A percentile compares a stretch with the other conserved stretches of the same genome.
Conservation (phyloP, 768 basidiomycete genomes). For the Mycena indigotica region DNA sequence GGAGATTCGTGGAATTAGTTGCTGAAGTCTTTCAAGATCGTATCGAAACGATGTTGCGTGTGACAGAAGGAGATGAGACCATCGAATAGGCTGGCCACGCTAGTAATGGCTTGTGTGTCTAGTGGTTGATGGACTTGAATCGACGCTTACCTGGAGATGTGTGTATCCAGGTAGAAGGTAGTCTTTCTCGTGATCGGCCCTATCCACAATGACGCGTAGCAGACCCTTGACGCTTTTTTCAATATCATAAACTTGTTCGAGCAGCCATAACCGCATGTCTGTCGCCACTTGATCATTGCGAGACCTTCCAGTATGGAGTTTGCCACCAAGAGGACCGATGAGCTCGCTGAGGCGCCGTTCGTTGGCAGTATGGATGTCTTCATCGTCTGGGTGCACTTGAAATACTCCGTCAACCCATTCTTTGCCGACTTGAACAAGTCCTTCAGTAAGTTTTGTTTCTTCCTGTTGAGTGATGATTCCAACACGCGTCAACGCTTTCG, state of each 20-base stretch:
- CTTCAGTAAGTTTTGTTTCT: slow-evolving; percentile 68
- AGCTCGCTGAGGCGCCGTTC: slow-evolving; percentile 92
- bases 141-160: slow-evolving; percentile 78
- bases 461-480: slow-evolving; percentile 84
- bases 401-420: slow-evolving; percentile 92
- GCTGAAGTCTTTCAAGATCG: slow-evolving; percentile 82
- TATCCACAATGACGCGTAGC: slow-evolving; percentile 84
- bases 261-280: slow-evolving; percentile 95
- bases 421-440: slow-evolving; percentile 70
- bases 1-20: slow-evolving; percentile 87
- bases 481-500: slow-evolving; percentile 79
- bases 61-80: slow-evolving; percentile 95
- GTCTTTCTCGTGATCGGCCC: slow-evolving; percentile 92
- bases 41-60: slow-evolving; percentile 92
- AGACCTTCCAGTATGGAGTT: slow-evolving; percentile 95
- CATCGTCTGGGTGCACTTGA: slow-evolving; percentile 78
- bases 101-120: slow-evolving; percentile 32
- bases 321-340: slow-evolving; percentile 90
- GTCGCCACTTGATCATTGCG: slow-evolving; percentile 99
- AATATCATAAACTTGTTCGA: slow-evolving; percentile 72
- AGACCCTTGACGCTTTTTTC: slow-evolving; percentile 72
- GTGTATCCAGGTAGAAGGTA: slow-evolving; percentile 95
- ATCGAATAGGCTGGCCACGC: slow-evolving; percentile 98
- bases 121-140: neutral
- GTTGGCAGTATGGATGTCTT: slow-evolving; percentile 99